A percentile compares a stretch with the other conserved stretches of the same genome.
phyloP scores from a whole-genome alignment of 495 filamentous ascomycete species.

The Aspergillus wentii region DNA sequence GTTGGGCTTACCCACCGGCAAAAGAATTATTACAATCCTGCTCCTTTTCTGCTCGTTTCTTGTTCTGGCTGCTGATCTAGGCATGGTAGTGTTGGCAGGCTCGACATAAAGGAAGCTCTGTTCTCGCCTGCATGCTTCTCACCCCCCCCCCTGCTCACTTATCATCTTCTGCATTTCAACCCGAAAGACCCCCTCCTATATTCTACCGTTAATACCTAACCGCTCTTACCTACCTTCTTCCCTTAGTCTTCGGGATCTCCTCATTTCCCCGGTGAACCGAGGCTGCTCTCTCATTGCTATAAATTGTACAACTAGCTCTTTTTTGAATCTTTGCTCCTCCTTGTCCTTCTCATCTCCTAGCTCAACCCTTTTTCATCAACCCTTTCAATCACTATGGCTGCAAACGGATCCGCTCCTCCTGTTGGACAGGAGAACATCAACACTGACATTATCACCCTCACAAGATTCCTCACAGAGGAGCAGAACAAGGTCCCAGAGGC shows the following conservation, averaged over 20 bases:
- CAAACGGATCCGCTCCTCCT: conserved; percentile 28
- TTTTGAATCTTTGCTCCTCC: conserved; percentile 8
- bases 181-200: too few species aligned
- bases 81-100: too few species aligned
- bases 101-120: too few species aligned
- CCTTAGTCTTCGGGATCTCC: conserved; percentile 9
- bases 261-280: conserved; percentile 27
- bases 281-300: conserved; percentile 14
- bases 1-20: background rate
- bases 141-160: too few species aligned
- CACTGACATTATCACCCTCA: conserved; percentile 92
- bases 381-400: conserved; percentile 26
- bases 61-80: too few species aligned
- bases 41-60: conserved; percentile 2
- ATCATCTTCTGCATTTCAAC: too few species aligned
- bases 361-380: background rate
- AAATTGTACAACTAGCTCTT: conserved; percentile 2
- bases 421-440: conserved; percentile 75
- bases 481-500: conserved; percentile 90
- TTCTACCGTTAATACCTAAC: too few species aligned
- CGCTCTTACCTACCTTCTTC: too few species aligned
- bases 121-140: too few species aligned
- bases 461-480: conserved; percentile 92
- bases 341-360: conserved; percentile 4
- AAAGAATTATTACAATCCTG: too few species aligned